Evolutionary conservation across 1,284 basidiomycete genomes (phyloP).

Genomic region (Naganishia albida): DNA sequence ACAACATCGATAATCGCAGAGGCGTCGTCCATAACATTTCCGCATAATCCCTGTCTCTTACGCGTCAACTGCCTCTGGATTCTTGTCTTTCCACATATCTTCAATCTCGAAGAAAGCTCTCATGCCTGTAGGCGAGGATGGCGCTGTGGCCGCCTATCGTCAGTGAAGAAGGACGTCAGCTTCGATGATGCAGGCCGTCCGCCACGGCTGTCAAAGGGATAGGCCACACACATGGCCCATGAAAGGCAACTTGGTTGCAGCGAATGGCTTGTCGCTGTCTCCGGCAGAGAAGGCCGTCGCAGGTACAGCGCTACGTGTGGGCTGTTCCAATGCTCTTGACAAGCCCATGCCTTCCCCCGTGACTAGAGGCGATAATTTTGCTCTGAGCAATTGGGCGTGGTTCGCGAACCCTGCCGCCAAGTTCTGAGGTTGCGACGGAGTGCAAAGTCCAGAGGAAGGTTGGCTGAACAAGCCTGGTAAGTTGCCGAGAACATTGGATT

Average conservation of each 20-base stretch:
- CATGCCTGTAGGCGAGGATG: constrained; percentile 25
- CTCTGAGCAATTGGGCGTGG: constrained; percentile 21
- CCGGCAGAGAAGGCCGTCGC: background rate
- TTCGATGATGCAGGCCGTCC: background rate
- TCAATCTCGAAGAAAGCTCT: constrained; percentile 20
- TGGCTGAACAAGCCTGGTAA: background rate
- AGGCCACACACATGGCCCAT: constrained; percentile 23
- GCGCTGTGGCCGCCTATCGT: constrained; percentile 23
- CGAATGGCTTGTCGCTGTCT: no score
- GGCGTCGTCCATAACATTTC: no score
- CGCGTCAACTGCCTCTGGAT: no score
- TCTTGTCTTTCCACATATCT: constrained; percentile 3
- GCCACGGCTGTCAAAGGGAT: no score
- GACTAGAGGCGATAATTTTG: constrained; percentile 20
- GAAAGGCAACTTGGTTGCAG: constrained; percentile 6
- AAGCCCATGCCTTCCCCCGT: background rate
- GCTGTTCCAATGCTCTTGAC: background rate
- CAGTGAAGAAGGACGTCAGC: background rate
- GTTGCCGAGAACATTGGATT: background rate
- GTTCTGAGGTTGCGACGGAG: background rate
- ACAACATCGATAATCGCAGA: background rate
- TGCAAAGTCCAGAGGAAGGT: background rate
- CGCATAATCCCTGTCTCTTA: background rate
- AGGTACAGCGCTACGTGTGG: background rate
- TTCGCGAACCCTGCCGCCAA: constrained; percentile 1